Percentiles rank a stretch among this genome's conserved stretches.
These are phyloP conservation scores for Talaromyces sp. DNA, from an alignment of 2,329 filamentous ascomycete species.

Conservation along the genomic window DNA sequence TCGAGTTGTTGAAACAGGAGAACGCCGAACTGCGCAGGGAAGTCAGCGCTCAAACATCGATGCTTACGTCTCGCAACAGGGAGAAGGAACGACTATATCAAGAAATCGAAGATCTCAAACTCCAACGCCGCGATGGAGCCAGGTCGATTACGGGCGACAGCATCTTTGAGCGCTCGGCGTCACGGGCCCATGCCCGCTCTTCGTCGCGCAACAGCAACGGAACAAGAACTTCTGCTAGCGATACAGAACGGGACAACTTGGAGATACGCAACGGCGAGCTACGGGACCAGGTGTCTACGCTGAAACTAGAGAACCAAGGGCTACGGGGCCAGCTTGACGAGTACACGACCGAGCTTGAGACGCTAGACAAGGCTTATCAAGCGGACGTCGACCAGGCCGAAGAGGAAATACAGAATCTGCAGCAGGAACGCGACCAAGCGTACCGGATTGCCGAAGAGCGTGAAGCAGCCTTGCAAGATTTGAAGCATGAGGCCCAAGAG, in stretches of 20 bases:
- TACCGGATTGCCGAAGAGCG: conserved; percentile 65
- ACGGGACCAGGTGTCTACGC: conserved; percentile 77
- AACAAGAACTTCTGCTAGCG: conserved; percentile 62
- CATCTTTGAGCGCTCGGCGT: conserved; percentile 89
- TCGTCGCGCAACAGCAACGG: conserved; percentile 67
- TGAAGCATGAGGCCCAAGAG: conserved; percentile 55
- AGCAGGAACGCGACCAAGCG: conserved; percentile 81
- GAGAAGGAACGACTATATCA: conserved; percentile 94
- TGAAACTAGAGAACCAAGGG: conserved; percentile 86
- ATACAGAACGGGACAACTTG: conserved; percentile 76
- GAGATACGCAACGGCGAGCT: conserved; percentile 79
- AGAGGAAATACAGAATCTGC: conserved; percentile 72
- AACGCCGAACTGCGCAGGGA: conserved; percentile 89
- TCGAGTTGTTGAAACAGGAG: conserved; percentile 80
- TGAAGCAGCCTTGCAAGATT: conserved; percentile 45
- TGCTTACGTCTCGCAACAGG: conserved; percentile 91
- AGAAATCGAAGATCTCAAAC: conserved; percentile 94
- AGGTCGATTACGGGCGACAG: conserved; percentile 70
- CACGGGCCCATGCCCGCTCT: conserved; percentile 69
- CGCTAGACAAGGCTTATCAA: conserved; percentile 66
- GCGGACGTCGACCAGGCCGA: conserved; percentile 74
- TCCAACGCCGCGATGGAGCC: conserved; percentile 62
- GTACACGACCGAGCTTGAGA: conserved; percentile 73
- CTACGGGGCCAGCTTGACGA: conserved; percentile 76
- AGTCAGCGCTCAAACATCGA: conserved; percentile 91